phyloP scores from a whole-genome alignment of 1,139 yeast species.

The Pichia sp. region DNA sequence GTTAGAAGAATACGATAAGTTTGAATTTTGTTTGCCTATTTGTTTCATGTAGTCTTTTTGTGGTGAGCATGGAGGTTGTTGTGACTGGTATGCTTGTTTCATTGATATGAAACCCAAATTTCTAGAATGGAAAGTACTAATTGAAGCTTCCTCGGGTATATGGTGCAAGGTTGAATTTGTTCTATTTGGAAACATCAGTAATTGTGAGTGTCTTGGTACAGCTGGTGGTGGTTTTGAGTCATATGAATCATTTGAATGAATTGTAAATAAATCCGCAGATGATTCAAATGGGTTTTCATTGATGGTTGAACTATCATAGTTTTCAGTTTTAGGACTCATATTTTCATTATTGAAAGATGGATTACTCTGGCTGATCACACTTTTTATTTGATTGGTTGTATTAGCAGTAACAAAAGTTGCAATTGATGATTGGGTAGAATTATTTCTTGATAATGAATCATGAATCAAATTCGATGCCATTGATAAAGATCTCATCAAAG shows the following conservation, averaged over 20 bases:
- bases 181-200: slow-evolving; percentile 8
- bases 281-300: slow-evolving; percentile 11
- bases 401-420: slow-evolving; percentile 22
- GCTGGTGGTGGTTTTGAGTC: slow-evolving; percentile 9
- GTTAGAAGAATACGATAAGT: slow-evolving; percentile 4
- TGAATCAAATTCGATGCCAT: slow-evolving; percentile 23
- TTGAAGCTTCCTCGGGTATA: slow-evolving; percentile 20
- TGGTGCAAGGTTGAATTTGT: slow-evolving; percentile 15
- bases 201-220: slow-evolving; percentile 13
- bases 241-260: slow-evolving; percentile 1
- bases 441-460: slow-evolving; percentile 21
- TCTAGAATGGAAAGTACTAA: slow-evolving; percentile 13
- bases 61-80: slow-evolving; percentile 1
- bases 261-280: slow-evolving; percentile 1
- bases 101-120: slow-evolving; percentile 9
- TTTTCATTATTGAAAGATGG: not conserved
- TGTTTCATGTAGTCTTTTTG: slow-evolving; percentile 12
- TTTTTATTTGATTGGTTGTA: slow-evolving; percentile 13
- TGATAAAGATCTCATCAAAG: slow-evolving; percentile 23
- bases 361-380: not conserved
- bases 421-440: slow-evolving; percentile 27
- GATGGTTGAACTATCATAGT: not conserved
- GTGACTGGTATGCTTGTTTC: slow-evolving; percentile 2
- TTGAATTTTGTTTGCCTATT: not conserved
- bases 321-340: not conserved